Evolutionary conservation across 2,329 filamentous ascomycete genomes (phyloP).

Genomic region (Neofusicoccum umdonicola): DNA sequence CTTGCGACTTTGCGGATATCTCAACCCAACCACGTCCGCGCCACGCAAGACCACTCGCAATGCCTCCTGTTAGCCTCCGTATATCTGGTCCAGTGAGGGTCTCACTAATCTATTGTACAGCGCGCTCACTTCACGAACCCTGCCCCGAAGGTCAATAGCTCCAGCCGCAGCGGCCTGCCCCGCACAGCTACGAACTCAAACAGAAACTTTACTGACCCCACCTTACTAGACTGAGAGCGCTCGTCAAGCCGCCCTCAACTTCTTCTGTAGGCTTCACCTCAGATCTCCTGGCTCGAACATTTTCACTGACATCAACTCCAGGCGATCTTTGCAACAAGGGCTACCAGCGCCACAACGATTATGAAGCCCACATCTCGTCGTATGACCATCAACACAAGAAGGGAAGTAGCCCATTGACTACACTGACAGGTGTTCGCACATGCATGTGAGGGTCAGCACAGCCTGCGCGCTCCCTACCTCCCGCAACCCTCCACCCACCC

Average conservation of each 20-base stretch:
- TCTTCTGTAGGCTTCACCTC: constrained; percentile 60
- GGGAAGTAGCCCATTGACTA: constrained; percentile 30
- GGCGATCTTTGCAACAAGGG: constrained; percentile 85
- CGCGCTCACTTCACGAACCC: constrained; percentile 47
- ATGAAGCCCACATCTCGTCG: constrained; percentile 87
- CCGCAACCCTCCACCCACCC: not conserved
- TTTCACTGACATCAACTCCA: constrained; percentile 23
- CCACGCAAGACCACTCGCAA: constrained; percentile 28
- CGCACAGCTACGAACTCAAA: not conserved
- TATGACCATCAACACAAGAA: constrained; percentile 97
- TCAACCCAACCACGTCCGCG: not conserved
- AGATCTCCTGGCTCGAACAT: not conserved
- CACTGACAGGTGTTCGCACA: constrained; percentile 21
- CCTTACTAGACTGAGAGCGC: constrained; percentile 57
- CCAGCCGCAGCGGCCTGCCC: not conserved
- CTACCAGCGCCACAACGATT: constrained; percentile 93
- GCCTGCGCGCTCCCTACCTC: not conserved
- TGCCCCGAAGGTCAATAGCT: constrained; percentile 40
- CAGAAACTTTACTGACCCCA: constrained; percentile 10
- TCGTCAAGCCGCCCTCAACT: constrained; percentile 73
- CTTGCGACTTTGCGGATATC: not conserved
- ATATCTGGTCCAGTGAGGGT: not conserved
- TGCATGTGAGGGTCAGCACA: not conserved
- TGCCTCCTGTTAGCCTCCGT: constrained; percentile 54
- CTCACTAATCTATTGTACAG: constrained; percentile 26